A percentile compares a stretch with the other conserved stretches of the same genome.
Conservation (phyloP, 768 basidiomycete species). For the Pisolithus tinctorius region DNA sequence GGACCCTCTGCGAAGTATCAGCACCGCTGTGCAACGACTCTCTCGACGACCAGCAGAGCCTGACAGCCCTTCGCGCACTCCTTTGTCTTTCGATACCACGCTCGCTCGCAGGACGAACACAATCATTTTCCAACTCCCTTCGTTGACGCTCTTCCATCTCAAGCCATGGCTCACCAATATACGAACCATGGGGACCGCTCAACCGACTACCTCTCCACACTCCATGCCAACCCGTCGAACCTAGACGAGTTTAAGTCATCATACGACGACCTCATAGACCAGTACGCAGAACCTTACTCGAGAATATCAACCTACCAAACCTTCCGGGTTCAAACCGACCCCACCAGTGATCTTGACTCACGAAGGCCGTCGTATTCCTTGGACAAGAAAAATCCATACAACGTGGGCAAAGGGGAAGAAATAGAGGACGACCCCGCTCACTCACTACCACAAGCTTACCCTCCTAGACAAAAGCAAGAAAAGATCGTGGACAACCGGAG, state of each 20-base stretch:
- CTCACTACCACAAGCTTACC: slow-evolving; percentile 20
- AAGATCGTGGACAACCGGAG: slow-evolving; percentile 35
- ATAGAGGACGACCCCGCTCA: slow-evolving; percentile 35
- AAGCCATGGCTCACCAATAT: slow-evolving; percentile 20
- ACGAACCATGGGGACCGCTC: slow-evolving; percentile 21
- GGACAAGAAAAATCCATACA: slow-evolving; percentile 34
- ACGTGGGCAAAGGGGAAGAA: slow-evolving; percentile 11
- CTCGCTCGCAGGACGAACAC: slow-evolving; percentile 25
- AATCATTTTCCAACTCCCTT: slow-evolving; percentile 2
- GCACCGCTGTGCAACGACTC: no score
- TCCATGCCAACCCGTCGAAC: slow-evolving; percentile 7
- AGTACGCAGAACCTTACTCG: slow-evolving; percentile 55
- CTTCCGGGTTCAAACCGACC: slow-evolving; percentile 43
- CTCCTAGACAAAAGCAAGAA: slow-evolving; percentile 20
- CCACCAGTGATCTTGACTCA: slow-evolving; percentile 20
- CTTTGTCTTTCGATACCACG: slow-evolving; percentile 3
- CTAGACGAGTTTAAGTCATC: slow-evolving; percentile 55
- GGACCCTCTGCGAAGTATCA: no score
- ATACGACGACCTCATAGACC: slow-evolving; percentile 69
- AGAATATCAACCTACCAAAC: slow-evolving; percentile 51
- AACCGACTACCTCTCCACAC: slow-evolving; percentile 26
- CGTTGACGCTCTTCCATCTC: slow-evolving; percentile 14
- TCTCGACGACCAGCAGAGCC: no score
- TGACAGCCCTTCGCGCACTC: background rate
- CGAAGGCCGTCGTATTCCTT: slow-evolving; percentile 41